Evolutionary conservation across 257 asterid species (phyloP).

Genomic region (Rauvolfia tetraphylla): DNA sequence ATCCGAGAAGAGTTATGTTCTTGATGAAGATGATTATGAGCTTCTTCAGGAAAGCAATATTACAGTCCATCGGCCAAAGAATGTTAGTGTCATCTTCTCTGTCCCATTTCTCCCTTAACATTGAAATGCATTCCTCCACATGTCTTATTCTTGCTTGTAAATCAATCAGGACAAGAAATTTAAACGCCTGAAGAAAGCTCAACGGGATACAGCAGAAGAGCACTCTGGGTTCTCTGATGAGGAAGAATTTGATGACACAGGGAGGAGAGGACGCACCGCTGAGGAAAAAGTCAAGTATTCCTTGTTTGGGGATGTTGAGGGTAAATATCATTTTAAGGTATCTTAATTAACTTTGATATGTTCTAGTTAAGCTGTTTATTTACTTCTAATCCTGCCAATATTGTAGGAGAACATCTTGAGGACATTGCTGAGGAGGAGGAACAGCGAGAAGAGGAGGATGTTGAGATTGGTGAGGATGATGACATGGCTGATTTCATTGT

Average conservation of each 20-base stretch:
- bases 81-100: slow-evolving; percentile 29
- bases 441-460: slow-evolving; percentile 61
- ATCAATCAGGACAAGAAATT: slow-evolving; percentile 65
- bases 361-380: background rate
- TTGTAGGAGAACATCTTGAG: slow-evolving; percentile 74
- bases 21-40: slow-evolving; percentile 92
- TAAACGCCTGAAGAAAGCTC: slow-evolving; percentile 84
- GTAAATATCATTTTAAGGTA: slow-evolving; percentile 30
- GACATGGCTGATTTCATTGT: slow-evolving; percentile 98
- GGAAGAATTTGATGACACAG: slow-evolving; percentile 67
- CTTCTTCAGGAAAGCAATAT: slow-evolving; percentile 92
- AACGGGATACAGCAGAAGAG: slow-evolving; percentile 67
- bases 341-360: background rate
- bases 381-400: slow-evolving; percentile 15
- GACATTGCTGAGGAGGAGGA: slow-evolving; percentile 92
- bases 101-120: background rate
- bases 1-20: slow-evolving; percentile 57
- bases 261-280: slow-evolving; percentile 63
- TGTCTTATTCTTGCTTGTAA: slow-evolving; percentile 11
- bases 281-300: slow-evolving; percentile 77
- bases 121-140: background rate
- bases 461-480: slow-evolving; percentile 73
- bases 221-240: slow-evolving; percentile 75
- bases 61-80: slow-evolving; percentile 80
- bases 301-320: slow-evolving; percentile 87